Percentiles rank a stretch among this genome's conserved stretches.
phyloP scores from a whole-genome alignment of 805 yeast genomes.

The Teunomyces stri region DNA sequence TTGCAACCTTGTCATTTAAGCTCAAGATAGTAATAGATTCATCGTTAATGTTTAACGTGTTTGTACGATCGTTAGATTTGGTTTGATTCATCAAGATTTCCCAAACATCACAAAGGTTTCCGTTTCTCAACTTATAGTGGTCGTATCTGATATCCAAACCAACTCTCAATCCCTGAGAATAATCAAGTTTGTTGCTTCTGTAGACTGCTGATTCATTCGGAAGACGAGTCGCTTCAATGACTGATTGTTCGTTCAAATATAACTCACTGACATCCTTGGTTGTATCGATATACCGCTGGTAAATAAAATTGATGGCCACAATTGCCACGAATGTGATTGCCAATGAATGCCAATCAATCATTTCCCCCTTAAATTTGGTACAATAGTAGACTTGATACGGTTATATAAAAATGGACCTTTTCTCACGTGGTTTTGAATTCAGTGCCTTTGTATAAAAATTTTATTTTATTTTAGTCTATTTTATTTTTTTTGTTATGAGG shows the following conservation, averaged over 20 bases:
- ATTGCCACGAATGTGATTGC: slow-evolving; percentile 19
- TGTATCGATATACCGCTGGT: slow-evolving; percentile 27
- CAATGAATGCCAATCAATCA: slow-evolving; percentile 6
- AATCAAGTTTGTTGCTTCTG: slow-evolving; percentile 72
- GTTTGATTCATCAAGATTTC: slow-evolving; percentile 36
- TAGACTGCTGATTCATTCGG: slow-evolving; percentile 72
- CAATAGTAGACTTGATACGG: neutral
- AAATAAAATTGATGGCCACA: slow-evolving; percentile 16
- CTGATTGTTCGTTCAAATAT: slow-evolving; percentile 63
- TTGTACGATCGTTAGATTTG: slow-evolving; percentile 6
- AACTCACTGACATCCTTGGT: slow-evolving; percentile 56
- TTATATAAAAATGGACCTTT: neutral
- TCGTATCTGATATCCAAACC: slow-evolving; percentile 64
- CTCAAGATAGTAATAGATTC: slow-evolving; percentile 17
- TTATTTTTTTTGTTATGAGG: neutral
- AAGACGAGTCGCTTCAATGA: slow-evolving; percentile 61
- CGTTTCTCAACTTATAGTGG: slow-evolving; percentile 68
- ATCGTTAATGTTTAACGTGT: neutral
- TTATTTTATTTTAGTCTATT: neutral
- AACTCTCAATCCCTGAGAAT: slow-evolving; percentile 60
- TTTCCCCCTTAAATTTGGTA: neutral
- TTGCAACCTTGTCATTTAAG: slow-evolving; percentile 28
- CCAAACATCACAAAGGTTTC: slow-evolving; percentile 76
- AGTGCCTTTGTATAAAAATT: neutral
- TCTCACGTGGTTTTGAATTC: neutral